A percentile compares a stretch with the other conserved stretches of the same genome.
These are phyloP conservation scores for Myxozyma vanderwaltii DNA, from an alignment of 805 yeast genomes.

Conservation along the genomic window DNA sequence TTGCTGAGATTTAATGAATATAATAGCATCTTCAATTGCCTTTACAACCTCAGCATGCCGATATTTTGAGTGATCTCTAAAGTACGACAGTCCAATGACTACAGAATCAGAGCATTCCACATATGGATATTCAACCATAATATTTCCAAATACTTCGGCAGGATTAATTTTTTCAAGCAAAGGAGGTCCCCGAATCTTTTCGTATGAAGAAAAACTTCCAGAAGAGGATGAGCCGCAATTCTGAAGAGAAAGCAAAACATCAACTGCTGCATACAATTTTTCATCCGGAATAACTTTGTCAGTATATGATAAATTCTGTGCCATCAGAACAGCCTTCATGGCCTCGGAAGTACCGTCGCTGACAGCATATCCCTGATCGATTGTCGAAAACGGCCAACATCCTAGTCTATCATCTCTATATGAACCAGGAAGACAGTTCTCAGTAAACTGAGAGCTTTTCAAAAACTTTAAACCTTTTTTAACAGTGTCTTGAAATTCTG, in stretches of 20 bases:
- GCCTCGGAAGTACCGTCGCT: conserved; percentile 98
- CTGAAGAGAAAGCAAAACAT: conserved; percentile 73
- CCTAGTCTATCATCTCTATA: conserved; percentile 84
- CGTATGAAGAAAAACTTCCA: conserved; percentile 94
- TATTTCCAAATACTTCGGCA: conserved; percentile 96
- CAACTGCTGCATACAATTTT: conserved; percentile 67
- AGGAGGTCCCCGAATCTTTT: conserved; percentile 78
- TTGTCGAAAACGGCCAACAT: conserved; percentile 95
- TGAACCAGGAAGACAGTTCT: conserved; percentile 73
- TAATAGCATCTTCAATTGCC: conserved; percentile 75
- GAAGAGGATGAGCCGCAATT: conserved; percentile 75
- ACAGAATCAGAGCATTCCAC: conserved; percentile 98
- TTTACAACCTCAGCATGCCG: conserved; percentile 61
- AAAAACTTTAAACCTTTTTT: conserved; percentile 70
- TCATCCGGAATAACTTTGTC: conserved; percentile 57
- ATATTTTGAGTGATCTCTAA: conserved; percentile 66
- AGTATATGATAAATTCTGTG: conserved; percentile 62
- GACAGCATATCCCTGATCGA: conserved; percentile 94
- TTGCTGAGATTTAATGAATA: conserved; percentile 71
- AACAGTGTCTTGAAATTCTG: conserved; percentile 66
- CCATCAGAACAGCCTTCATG: conserved; percentile 90
- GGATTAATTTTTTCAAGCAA: conserved; percentile 80
- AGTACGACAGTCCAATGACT: conserved; percentile 82
- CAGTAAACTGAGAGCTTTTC: conserved; percentile 79
- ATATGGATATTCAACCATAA: conserved; percentile 98